A percentile compares a stretch with the other conserved stretches of the same genome.
These are phyloP conservation scores for Pholiota molesta DNA, from an alignment of 768 basidiomycete species.

Conservation along the genomic window DNA sequence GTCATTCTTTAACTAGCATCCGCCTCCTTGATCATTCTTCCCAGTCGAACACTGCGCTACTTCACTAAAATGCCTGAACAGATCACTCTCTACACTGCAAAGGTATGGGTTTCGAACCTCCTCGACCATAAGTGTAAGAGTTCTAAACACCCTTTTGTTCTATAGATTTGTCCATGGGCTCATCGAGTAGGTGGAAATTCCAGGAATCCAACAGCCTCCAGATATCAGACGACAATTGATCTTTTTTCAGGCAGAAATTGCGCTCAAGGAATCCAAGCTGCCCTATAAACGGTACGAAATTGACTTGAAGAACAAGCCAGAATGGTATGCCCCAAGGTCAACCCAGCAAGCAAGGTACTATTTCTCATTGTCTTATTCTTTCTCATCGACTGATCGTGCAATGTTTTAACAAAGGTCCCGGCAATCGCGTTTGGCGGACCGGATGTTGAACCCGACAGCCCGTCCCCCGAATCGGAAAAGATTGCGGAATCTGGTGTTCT, in stretches of 20 bases:
- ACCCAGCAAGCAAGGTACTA: constrained; percentile 65
- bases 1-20: not conserved
- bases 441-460: constrained; percentile 51
- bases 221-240: not conserved
- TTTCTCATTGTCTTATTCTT: not conserved
- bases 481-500: constrained; percentile 68
- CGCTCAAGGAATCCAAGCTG: constrained; percentile 57
- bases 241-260: constrained; percentile 52
- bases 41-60: not conserved
- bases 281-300: constrained; percentile 56
- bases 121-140: constrained; percentile 1
- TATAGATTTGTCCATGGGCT: constrained; percentile 60
- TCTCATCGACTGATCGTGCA: not conserved
- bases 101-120: constrained; percentile 24
- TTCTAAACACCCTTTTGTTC: not conserved
- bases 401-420: constrained; percentile 43
- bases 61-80: constrained; percentile 26
- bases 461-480: constrained; percentile 63
- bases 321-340: constrained; percentile 71
- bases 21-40: not conserved
- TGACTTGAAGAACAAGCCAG: constrained; percentile 66
- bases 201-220: not conserved
- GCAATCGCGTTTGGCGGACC: constrained; percentile 67
- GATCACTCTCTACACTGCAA: constrained; percentile 36
- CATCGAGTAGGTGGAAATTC: constrained; percentile 44